A percentile compares a stretch with the other conserved stretches of the same genome.
Conservation (phyloP, 2,329 filamentous ascomycete genomes). For the Fusarium xyrophilum region DNA sequence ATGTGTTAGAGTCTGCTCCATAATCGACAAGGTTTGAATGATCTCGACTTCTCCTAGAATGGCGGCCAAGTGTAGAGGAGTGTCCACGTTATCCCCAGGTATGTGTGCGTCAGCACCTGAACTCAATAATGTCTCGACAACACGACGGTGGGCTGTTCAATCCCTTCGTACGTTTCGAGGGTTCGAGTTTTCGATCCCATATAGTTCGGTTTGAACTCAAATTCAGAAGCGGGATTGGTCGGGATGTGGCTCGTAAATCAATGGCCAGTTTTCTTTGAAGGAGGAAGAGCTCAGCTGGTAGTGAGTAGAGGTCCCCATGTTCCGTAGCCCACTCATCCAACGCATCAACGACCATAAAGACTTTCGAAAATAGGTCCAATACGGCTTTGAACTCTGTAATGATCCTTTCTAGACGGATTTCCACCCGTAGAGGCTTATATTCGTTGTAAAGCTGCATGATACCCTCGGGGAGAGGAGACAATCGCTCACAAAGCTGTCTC, state of each 20-base stretch:
- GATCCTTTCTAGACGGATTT: accelerated
- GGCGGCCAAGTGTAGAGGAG: no score
- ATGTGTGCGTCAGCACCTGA: no score
- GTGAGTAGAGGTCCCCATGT: accelerated
- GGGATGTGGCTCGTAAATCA: background rate
- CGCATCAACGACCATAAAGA: background rate
- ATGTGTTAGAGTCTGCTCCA: no score
- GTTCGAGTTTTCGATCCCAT: no score
- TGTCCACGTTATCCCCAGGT: no score
- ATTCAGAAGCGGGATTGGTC: background rate
- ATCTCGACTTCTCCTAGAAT: no score
- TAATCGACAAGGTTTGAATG: no score
- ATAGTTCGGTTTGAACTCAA: no score
- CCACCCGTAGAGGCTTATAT: accelerated
- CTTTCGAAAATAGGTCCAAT: accelerated
- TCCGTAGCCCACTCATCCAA: background rate
- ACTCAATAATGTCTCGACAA: no score
- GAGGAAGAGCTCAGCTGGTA: accelerated
- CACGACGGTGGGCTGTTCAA: no score
- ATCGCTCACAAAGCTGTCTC: background rate
- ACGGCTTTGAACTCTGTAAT: accelerated
- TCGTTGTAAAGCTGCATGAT: background rate
- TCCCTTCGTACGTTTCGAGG: no score
- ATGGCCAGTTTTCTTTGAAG: accelerated
- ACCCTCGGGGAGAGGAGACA: accelerated